Base-by-base conservation (phyloP, 352 stramenopile species). In the Phytopythium sindhum region DNA sequence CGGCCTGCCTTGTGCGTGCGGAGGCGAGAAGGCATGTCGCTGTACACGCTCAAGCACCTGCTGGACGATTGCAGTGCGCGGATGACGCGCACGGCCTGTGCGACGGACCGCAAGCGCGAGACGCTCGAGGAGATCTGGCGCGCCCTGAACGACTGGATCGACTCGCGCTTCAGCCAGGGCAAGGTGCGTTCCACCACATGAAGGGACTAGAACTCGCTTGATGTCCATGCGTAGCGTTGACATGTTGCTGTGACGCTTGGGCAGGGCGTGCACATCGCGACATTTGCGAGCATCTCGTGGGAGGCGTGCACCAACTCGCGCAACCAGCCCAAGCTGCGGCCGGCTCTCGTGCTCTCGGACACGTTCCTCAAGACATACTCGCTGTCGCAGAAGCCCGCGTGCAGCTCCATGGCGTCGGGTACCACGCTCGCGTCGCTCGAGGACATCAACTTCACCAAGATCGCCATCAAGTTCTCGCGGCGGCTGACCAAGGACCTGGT, bases 391-490 rank as follows among this genome's bases (percentile, higher is more conserved):
- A 81, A 78, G 63, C 75, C 77, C 15, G 28, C 65, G 1, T 61
- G 68, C 8, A 50, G 31, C 33, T 61, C 54, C 12, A 11, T 64
- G 11, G 17, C 41, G 15, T 23, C 41, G 12, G 41, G 1, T 14
- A 14, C 1, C 0, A 65, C 76, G 14, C 61, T 90, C 12, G 75
- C 76, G 26, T 73, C 83, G n/a, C 75, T 88, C 23, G 84, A 92
- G 55, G 81, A 92, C 61, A 85, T 90, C 67, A 90, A 90, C 59
- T 90, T 90, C 60, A 90, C 80, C 31, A 92, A 92, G 62, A 86
- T 92, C 58, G 84, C 84, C 64, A 92, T 90, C 74, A 92, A 90
- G 57, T 93, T 85, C 62, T 91, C 81, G 21, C 74, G 72, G 48
- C 85, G 74, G 31, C 72, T 93, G 58, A 93, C 79, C 19, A 93